These are phyloP conservation scores for Lecanicillium sp. DNA, from an alignment of 2,329 filamentous ascomycete species.

Conservation along the genomic window DNA sequence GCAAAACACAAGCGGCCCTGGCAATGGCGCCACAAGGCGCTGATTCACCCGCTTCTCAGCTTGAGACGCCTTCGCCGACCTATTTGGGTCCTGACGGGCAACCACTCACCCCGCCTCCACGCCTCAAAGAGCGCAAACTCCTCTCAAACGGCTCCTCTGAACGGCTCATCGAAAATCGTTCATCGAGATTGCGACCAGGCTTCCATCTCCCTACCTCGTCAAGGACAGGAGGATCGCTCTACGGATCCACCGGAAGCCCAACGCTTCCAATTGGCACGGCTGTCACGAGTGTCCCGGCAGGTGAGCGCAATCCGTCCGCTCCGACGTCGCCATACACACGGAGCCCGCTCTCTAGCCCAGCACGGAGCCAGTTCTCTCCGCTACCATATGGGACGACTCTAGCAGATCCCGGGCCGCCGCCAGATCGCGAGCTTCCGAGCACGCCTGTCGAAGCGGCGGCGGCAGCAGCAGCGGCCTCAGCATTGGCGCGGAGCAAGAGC, in stretches of 20 bases:
- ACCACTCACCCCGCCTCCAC: conserved; percentile 39
- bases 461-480: too few relatives aligned
- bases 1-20: conserved; percentile 10
- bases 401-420: conserved; percentile 37
- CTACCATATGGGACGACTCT: conserved; percentile 13
- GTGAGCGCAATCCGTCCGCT: background rate
- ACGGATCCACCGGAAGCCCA: background rate
- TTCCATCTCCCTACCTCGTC: conserved; percentile 5
- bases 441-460: conserved; percentile 19
- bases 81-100: conserved; percentile 17
- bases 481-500: background rate
- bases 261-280: background rate
- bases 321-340: background rate
- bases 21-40: conserved; percentile 17
- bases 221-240: background rate
- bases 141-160: conserved; percentile 27
- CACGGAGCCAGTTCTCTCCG: conserved; percentile 4
- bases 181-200: conserved; percentile 1
- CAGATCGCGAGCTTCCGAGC: conserved; percentile 36
- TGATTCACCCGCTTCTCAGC: conserved; percentile 33
- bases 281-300: background rate
- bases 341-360: background rate
- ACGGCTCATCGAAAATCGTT: background rate
- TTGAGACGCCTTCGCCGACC: conserved; percentile 34
- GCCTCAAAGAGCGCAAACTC: conserved; percentile 41